Base-by-base conservation (phyloP, 2,329 filamentous ascomycete genomes). In the Xylaria hypoxylon region DNA sequence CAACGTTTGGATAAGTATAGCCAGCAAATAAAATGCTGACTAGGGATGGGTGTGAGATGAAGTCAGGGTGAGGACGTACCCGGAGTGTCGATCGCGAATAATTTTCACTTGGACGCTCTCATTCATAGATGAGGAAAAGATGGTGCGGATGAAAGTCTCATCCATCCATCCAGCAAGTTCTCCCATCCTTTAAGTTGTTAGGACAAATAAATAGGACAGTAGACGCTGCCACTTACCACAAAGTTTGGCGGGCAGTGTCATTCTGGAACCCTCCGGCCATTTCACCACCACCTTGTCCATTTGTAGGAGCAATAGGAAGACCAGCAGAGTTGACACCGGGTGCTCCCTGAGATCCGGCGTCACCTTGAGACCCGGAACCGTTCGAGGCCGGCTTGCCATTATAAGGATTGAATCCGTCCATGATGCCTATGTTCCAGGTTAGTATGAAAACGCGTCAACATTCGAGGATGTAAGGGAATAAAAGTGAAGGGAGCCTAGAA, bases 161-260 rank as follows among this genome's bases (percentile, higher is more conserved):
- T 99, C 96, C 83, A 99, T 98, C 96, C 96, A 99, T 31, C 94
- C 93, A 81, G 98, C 95, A 70, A 99, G 91, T 80, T 99, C 96
- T 73, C 96, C 96, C 96, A 99, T 99, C 95, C 94, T 97, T 69
- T 24, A 31, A 13, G 26, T 19, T 22, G 40, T 75, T 44, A 75
- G 64, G 40, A 22, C 10, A 4, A 3, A 15, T 31, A 19, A 31
- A 24, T 2, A 26, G 2, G 1, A 22, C 6, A 7, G 15, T n/a
- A 61, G 35, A 17, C 5, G 15, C 24, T 13, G 7, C 3, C 7
- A 24, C 82, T 70, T 79, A 87, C 86, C 86, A 88, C 2, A 88
- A 82, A 52, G 86, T 88, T 80, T 88, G 88, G 64, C 77, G 76
- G 24, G 85, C 82, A 56, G 84, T 78, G 65, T 88, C 86, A 56